Evolutionary conservation across 257 asterid species (phyloP).

Genomic region (Echites panduratus): DNA sequence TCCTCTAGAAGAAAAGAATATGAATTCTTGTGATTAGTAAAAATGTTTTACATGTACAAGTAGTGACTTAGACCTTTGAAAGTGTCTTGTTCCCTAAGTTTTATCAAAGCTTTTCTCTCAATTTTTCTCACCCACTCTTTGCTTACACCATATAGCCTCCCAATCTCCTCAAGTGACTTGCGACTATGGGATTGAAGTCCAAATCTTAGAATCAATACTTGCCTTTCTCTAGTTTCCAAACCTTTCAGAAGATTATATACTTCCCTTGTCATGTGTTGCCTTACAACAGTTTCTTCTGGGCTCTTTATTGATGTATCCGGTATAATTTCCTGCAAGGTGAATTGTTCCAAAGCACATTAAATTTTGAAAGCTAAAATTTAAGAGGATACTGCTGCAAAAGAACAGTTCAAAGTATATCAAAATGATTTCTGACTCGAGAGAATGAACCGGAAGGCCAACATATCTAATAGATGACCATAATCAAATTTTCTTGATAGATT

Average conservation of each 20-base stretch:
- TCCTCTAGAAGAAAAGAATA: background rate
- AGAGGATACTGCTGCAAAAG: background rate
- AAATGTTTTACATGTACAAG: conserved; percentile 28
- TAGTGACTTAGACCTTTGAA: conserved; percentile 44
- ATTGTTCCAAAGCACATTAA: background rate
- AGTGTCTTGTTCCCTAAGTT: conserved; percentile 40
- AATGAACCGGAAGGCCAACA: background rate
- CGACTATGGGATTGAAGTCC: conserved; percentile 52
- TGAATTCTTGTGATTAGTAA: no score
- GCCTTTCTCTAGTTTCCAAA: conserved; percentile 61
- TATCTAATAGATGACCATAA: background rate
- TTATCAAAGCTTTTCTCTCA: conserved; percentile 57
- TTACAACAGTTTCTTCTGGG: conserved; percentile 49
- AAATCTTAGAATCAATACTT: conserved; percentile 63
- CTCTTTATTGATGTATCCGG: conserved; percentile 50
- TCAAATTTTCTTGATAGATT: background rate
- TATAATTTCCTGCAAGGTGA: conserved; percentile 47
- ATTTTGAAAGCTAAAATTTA: background rate
- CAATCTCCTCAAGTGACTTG: conserved; percentile 76
- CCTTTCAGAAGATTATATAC: conserved; percentile 44
- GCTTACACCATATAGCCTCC: conserved; percentile 59
- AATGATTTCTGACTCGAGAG: background rate
- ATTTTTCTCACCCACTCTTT: conserved; percentile 90
- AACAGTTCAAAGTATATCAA: background rate
- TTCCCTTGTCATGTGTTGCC: conserved; percentile 44